Conservation (phyloP, 1,284 basidiomycete species). For the Ceratobasidium sp. region DNA sequence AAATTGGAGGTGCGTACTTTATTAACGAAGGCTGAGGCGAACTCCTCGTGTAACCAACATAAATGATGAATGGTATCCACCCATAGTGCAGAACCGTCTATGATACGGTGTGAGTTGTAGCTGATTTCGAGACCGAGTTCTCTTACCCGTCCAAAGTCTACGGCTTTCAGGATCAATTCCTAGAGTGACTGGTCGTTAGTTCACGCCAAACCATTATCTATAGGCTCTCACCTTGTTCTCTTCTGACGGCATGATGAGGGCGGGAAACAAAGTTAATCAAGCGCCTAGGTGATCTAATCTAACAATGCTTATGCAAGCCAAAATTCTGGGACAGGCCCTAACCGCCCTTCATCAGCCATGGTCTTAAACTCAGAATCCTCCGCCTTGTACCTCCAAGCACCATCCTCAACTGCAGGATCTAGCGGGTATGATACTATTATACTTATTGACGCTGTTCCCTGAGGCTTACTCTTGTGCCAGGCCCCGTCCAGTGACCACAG, state of each 20-base stretch:
- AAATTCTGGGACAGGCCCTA: conserved; percentile 43
- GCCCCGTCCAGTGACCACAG: conserved; percentile 74
- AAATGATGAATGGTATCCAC: conserved; percentile 96
- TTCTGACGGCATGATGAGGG: conserved; percentile 78
- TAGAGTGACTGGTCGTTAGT: conserved; percentile 53
- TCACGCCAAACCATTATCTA: not conserved
- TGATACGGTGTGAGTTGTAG: conserved; percentile 10
- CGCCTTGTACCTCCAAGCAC: conserved; percentile 73
- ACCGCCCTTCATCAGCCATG: conserved; percentile 63
- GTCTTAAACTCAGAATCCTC: conserved; percentile 75
- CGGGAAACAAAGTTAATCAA: conserved; percentile 8
- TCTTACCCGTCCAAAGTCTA: conserved; percentile 84
- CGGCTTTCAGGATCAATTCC: conserved; percentile 83
- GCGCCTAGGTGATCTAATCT: conserved; percentile 13
- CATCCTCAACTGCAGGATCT: conserved; percentile 51
- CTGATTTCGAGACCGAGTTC: not conserved
- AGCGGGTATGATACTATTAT: conserved; percentile 38
- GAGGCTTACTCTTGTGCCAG: conserved; percentile 55
- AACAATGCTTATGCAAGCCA: conserved; percentile 39
- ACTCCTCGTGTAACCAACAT: conserved; percentile 89
- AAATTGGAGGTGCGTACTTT: conserved; percentile 69
- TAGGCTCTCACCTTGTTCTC: conserved; percentile 76
- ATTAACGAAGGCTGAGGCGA: conserved; percentile 93
- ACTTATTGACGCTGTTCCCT: not conserved
- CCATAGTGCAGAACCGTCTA: conserved; percentile 91